Evolutionary conservation across 208 protist species (phyloP), one percentile per base, ranked within the genome.

Genomic region (Wallacemonas sp.): DNA sequence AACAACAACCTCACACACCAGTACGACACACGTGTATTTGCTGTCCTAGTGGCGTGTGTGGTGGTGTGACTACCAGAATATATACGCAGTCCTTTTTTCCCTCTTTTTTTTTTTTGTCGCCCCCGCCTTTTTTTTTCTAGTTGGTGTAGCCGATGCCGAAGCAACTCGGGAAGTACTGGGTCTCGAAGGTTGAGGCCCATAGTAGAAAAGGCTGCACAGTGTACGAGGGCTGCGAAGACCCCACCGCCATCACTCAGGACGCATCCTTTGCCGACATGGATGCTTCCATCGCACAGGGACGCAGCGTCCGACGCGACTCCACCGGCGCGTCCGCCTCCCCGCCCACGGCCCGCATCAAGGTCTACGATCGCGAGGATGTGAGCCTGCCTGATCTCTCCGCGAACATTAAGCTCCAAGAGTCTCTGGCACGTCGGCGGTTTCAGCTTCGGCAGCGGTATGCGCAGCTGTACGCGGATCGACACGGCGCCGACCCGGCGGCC

Each of bases 141-240:
- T 65, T 16, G 5, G 26, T 42, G 26, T 52, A 25, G 31, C 25
- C 8, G 23, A 46, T 50, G 36, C 39, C 36, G n/a, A 61, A 61
- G 38, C 20, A 57, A 29, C 28, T 75, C 0, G 70, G 75, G n/a
- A 62, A 63, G 22, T 81, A 76, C 46, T 38, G 44, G 39, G 49
- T 79, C 28, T 57, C 25, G 29, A 59, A 67, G 46, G 63, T 74
- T 0, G 52, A 59, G 14, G 26, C 29, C 31, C 52, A 59, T 3
- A 42, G 31, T 29, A 4, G 29, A 4, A 42, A 22, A 31, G 52
- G 50, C 31, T 74, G 45, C 32, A 50, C 61, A 5, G 54, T 74
- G 22, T 70, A 71, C 41, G 70, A 73, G 2, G 75, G 67, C 26
- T 71, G 61, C 41, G 75, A 73, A 28, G 61, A 52, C 18, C 8